Evolutionary conservation across 768 basidiomycete genomes (phyloP).

Genomic region (Hypholoma sublateritium): DNA sequence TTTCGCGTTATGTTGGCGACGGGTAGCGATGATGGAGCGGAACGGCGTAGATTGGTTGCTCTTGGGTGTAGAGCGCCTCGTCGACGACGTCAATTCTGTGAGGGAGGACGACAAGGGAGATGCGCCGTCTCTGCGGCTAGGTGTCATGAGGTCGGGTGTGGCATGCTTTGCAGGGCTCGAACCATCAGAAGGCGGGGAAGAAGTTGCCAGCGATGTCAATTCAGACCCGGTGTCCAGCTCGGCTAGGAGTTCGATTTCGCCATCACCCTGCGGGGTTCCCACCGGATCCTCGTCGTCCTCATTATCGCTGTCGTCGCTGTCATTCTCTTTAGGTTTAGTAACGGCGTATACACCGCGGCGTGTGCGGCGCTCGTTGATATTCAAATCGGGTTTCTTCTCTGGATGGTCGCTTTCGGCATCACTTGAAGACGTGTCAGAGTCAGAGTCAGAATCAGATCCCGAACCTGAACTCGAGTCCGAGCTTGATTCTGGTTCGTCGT

Average conservation of each 20-base stretch:
- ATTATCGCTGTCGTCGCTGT: constrained; percentile 62
- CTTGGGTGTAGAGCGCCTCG: constrained; percentile 29
- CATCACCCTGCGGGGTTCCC: constrained; percentile 46
- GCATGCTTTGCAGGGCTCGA: constrained; percentile 26
- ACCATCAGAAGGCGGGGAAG: constrained; percentile 32
- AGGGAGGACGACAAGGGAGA: constrained; percentile 35
- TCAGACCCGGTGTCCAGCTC: constrained; percentile 50
- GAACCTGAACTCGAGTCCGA: constrained; percentile 48
- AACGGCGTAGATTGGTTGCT: constrained; percentile 37
- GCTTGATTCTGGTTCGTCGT: constrained; percentile 38
- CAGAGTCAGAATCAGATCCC: constrained; percentile 51
- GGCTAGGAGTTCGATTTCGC: constrained; percentile 54
- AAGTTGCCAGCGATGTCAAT: constrained; percentile 42
- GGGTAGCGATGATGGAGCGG: constrained; percentile 60
- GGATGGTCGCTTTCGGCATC: constrained; percentile 43
- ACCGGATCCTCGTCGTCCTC: constrained; percentile 49
- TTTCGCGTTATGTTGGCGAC: constrained; percentile 48
- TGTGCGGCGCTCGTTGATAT: constrained; percentile 79
- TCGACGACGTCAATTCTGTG: constrained; percentile 39
- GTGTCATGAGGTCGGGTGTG: constrained; percentile 30
- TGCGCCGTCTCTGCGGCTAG: constrained; percentile 29
- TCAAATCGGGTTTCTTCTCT: constrained; percentile 37
- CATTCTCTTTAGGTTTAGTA: constrained; percentile 55
- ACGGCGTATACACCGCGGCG: constrained; percentile 82
- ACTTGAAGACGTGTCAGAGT: constrained; percentile 40